These are phyloP conservation scores for Saccharomycopsis javanensis DNA, from an alignment of 805 yeast species.

Conservation along the genomic window DNA sequence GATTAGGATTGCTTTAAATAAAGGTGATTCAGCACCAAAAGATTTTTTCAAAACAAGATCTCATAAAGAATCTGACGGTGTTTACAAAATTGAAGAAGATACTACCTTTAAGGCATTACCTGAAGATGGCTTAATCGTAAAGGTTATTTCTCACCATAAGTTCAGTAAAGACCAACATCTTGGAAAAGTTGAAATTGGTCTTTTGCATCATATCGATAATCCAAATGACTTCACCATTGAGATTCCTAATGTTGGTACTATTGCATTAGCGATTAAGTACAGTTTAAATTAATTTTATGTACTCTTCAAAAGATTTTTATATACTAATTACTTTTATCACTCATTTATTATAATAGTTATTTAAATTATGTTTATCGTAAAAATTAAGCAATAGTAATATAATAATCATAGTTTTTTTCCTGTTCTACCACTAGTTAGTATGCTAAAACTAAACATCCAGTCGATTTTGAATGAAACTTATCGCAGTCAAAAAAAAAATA, in stretches of 20 bases:
- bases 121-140: constrained; percentile 49
- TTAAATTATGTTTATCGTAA: neutral
- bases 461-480: neutral
- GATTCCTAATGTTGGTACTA: constrained; percentile 4
- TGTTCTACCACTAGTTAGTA: neutral
- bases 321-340: neutral
- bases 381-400: no score
- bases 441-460: neutral
- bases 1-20: constrained; percentile 44
- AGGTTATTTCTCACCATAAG: constrained; percentile 56
- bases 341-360: neutral
- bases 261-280: constrained; percentile 8
- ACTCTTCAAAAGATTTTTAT: neutral
- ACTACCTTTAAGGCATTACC: constrained; percentile 57
- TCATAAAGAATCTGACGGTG: constrained; percentile 39
- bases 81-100: constrained; percentile 50
- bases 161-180: constrained; percentile 62
- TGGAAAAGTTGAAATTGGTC: constrained; percentile 45
- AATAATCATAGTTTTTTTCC: no score
- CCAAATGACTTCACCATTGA: constrained; percentile 30
- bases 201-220: constrained; percentile 41
- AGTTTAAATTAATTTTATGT: neutral
- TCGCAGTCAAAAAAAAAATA: neutral
- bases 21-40: constrained; percentile 32
- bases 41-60: constrained; percentile 58